These are phyloP conservation scores for Aspergillus fijiensis DNA, from an alignment of 2,329 filamentous ascomycete species.

Conservation along the genomic window DNA sequence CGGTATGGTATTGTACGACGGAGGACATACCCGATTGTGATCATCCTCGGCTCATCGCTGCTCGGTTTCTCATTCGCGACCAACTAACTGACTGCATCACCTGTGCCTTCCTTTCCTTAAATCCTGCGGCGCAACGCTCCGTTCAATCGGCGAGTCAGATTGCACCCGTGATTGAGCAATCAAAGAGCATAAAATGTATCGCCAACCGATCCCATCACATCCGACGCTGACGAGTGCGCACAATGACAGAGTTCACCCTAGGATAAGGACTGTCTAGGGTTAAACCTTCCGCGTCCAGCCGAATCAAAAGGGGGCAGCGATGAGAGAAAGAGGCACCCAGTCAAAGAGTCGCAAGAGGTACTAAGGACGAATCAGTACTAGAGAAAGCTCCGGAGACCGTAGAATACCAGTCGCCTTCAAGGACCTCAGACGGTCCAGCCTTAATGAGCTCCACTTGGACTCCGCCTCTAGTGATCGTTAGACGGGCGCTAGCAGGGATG, in stretches of 20 bases:
- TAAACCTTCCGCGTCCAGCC: slow-evolving; percentile 1
- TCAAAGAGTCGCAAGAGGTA: slow-evolving; percentile 8
- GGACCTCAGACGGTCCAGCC: slow-evolving; percentile 18
- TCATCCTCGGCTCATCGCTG: neutral
- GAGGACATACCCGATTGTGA: slow-evolving; percentile 1
- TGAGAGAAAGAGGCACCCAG: neutral
- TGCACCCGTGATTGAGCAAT: neutral
- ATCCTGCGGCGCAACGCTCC: slow-evolving; percentile 2
- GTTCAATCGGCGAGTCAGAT: neutral
- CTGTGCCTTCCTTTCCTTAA: neutral
- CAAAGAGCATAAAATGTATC: neutral
- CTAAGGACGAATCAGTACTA: neutral
- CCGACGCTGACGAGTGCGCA: neutral
- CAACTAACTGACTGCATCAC: neutral
- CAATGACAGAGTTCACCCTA: slow-evolving; percentile 9
- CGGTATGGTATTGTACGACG: neutral
- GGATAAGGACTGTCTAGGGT: slow-evolving; percentile 6
- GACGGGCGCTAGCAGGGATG: slow-evolving; percentile 21
- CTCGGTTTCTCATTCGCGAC: no score
- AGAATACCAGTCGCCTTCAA: slow-evolving; percentile 4
- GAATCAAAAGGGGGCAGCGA: slow-evolving; percentile 5
- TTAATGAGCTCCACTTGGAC: slow-evolving; percentile 24
- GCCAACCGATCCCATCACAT: neutral
- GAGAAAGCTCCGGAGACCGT: neutral
- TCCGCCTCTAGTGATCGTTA: slow-evolving; percentile 26